These are phyloP conservation scores for Picea engelmannii DNA, from an alignment of 83 land plant genomes.

Conservation along the genomic window DNA sequence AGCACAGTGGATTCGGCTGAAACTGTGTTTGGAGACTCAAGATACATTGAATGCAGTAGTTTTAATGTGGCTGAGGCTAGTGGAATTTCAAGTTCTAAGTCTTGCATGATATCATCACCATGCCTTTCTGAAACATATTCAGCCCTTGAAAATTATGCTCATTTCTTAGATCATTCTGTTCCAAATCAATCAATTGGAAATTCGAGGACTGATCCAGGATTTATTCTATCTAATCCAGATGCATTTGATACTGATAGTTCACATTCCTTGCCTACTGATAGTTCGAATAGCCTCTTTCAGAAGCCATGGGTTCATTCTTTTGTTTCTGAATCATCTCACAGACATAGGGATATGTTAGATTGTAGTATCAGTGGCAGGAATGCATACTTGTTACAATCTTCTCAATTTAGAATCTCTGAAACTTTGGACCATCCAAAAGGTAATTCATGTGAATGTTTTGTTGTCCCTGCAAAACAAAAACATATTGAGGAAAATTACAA, in stretches of 20 bases:
- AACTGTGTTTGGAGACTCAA: constrained; percentile 23
- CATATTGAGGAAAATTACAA: neutral
- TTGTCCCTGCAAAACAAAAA: neutral
- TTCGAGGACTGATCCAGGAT: neutral
- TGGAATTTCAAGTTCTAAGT: neutral
- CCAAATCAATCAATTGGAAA: neutral
- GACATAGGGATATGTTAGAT: neutral
- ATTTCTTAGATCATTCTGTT: neutral
- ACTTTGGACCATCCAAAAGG: neutral
- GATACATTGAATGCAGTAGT: neutral
- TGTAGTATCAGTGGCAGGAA: neutral
- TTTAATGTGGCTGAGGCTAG: neutral
- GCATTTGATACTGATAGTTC: neutral
- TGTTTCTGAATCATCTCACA: neutral
- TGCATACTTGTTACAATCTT: neutral
- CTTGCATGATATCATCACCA: neutral
- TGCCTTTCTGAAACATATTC: constrained; percentile 3
- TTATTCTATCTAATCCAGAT: neutral
- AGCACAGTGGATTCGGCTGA: constrained; percentile 45
- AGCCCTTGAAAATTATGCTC: neutral
- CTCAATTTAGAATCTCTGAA: neutral
- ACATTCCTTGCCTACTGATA: neutral
- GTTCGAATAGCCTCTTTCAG: neutral
- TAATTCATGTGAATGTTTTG: neutral
- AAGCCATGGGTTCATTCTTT: neutral